These are phyloP conservation scores for Pleurotus pulmonarius DNA, from an alignment of 768 basidiomycete genomes.

Conservation along the genomic window DNA sequence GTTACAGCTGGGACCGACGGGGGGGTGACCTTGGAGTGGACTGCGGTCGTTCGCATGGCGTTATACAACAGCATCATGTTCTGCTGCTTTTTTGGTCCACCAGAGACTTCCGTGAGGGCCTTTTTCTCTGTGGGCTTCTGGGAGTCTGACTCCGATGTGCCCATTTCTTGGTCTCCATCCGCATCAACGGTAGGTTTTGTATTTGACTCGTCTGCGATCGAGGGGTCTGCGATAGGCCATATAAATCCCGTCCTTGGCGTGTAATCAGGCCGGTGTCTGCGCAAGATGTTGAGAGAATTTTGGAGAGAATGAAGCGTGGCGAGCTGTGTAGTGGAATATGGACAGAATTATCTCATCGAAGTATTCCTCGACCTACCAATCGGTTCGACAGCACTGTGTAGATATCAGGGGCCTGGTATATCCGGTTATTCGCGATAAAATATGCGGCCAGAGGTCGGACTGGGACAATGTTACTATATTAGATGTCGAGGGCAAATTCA, in stretches of 20 bases:
- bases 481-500: conserved; percentile 1
- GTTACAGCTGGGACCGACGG: conserved; percentile 31
- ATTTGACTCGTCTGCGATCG: conserved; percentile 32
- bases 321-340: conserved; percentile 36
- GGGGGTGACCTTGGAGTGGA: conserved; percentile 57
- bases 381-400: conserved; percentile 84
- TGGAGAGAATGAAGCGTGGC: conserved; percentile 70
- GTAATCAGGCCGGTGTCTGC: conserved; percentile 73
- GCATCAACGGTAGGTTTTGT: conserved; percentile 30
- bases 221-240: conserved; percentile 75
- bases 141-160: conserved; percentile 8
- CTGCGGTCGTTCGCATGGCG: conserved; percentile 78
- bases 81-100: conserved; percentile 51
- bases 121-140: conserved; percentile 19
- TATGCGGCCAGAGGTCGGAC: conserved; percentile 78
- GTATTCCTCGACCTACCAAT: conserved; percentile 44
- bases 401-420: conserved; percentile 84
- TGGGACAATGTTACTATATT: conserved; percentile 24
- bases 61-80: conserved; percentile 68
- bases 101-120: conserved; percentile 15
- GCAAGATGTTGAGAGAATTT: conserved; percentile 71
- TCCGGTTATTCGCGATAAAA: conserved; percentile 85
- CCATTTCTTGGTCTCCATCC: conserved; percentile 20
- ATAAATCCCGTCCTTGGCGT: conserved; percentile 80
- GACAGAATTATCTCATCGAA: not conserved